Conservation (phyloP, 2,329 filamentous ascomycete genomes). For the Parastagonospora nodorum region DNA sequence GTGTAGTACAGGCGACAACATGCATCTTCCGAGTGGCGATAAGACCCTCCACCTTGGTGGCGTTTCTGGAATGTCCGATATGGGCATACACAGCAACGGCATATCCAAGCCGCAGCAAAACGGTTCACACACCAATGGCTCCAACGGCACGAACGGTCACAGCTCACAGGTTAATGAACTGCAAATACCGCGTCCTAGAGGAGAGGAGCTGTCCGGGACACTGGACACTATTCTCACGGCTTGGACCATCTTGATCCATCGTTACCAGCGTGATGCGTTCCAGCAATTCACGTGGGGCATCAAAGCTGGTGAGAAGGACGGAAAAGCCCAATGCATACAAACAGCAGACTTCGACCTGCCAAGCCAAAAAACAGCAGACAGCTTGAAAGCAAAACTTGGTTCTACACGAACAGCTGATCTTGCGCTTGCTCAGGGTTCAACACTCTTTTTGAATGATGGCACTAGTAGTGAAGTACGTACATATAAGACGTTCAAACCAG, state of each 20-base stretch:
- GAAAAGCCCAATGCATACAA: conserved; percentile 19
- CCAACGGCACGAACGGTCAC: conserved; percentile 4
- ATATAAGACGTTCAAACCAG: conserved; percentile 1
- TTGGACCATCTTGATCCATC: conserved; percentile 37
- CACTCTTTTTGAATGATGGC: conserved; percentile 36
- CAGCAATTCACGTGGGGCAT: conserved; percentile 36
- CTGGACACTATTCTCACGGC: conserved; percentile 34
- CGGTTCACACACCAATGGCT: conserved; percentile 1
- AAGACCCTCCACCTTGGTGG: conserved; percentile 14
- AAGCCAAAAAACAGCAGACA: conserved; percentile 14
- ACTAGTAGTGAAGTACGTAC: conserved; percentile 33
- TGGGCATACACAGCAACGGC: conserved; percentile 11
- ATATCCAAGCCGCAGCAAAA: conserved; percentile 6
- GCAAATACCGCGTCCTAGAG: conserved; percentile 13
- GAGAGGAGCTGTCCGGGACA: conserved; percentile 10
- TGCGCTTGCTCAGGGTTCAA: conserved; percentile 6
- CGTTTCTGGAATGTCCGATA: conserved; percentile 9
- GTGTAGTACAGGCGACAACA: conserved; percentile 9
- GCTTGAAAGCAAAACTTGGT: conserved; percentile 20
- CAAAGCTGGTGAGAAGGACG: conserved; percentile 12
- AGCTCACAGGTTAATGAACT: conserved; percentile 19
- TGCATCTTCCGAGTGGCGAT: conserved; percentile 28
- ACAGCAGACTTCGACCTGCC: conserved; percentile 22
- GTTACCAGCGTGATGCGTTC: conserved; percentile 40
- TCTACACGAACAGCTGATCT: conserved; percentile 17